phyloP scores from a whole-genome alignment of 768 basidiomycete genomes.

The Epithele typhae region DNA sequence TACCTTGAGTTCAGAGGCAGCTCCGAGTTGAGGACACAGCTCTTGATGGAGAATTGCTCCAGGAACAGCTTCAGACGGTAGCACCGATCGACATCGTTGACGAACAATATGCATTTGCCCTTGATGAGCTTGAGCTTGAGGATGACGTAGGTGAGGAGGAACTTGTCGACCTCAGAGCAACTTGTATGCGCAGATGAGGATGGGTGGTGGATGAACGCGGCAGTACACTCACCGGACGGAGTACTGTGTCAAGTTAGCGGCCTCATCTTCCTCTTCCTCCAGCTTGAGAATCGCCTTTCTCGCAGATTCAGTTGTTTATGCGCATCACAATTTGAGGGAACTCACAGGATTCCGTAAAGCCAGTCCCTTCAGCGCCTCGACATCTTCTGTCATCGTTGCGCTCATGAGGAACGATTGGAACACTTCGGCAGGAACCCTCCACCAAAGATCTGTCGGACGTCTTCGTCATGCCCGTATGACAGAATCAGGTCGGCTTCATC shows the following conservation, averaged over 20 bases:
- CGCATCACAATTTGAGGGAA: slow-evolving; percentile 4
- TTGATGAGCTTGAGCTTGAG: slow-evolving; percentile 93
- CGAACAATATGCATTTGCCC: slow-evolving; percentile 95
- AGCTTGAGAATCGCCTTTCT: slow-evolving; percentile 78
- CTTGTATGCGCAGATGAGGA: too few species aligned
- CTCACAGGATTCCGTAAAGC: slow-evolving; percentile 83
- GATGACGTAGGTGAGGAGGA: slow-evolving; percentile 92
- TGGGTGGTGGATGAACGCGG: too few species aligned
- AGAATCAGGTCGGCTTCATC: slow-evolving; percentile 97
- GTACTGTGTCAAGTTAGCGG: slow-evolving; percentile 80
- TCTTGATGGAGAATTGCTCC: slow-evolving; percentile 95
- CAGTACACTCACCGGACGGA: slow-evolving; percentile 55
- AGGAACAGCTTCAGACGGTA: slow-evolving; percentile 97
- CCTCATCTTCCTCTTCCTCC: slow-evolving; percentile 84
- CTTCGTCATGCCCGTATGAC: slow-evolving; percentile 94
- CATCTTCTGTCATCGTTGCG: slow-evolving; percentile 96
- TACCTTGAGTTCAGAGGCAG: slow-evolving; percentile 91
- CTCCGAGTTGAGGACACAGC: slow-evolving; percentile 94
- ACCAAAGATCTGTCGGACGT: slow-evolving; percentile 67
- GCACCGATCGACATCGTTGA: slow-evolving; percentile 91
- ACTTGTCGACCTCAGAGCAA: slow-evolving; percentile 95
- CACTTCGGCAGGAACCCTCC: slow-evolving; percentile 73
- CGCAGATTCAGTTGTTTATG: neutral
- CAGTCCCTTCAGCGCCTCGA: slow-evolving; percentile 86
- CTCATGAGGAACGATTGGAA: slow-evolving; percentile 95